phyloP scores from a whole-genome alignment of 352 stramenopile species.

The Phytophthora palmivora region DNA sequence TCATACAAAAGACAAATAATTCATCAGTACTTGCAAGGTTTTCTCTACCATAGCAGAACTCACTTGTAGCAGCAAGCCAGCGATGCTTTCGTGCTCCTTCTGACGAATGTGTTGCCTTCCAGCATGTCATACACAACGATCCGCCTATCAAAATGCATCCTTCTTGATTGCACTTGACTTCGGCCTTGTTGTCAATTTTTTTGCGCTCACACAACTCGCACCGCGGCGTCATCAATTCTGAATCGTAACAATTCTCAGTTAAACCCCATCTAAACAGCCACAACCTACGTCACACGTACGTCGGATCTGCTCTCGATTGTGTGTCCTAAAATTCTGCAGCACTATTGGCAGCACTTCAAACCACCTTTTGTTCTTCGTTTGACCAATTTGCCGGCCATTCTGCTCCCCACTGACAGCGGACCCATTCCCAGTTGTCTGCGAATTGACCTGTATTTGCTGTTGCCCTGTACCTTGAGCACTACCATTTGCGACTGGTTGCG shows the following conservation, averaged over 20 bases:
- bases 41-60: conserved; percentile 6
- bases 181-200: conserved; percentile 18
- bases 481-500: not conserved
- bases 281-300: conserved; percentile 16
- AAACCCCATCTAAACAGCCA: not conserved
- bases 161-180: conserved; percentile 33
- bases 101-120: conserved; percentile 26
- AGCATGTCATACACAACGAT: conserved; percentile 36
- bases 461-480: not conserved
- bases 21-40: not conserved
- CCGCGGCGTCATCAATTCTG: conserved; percentile 36
- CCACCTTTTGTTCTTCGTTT: conserved; percentile 31
- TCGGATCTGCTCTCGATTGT: conserved; percentile 38
- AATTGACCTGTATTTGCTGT: not conserved
- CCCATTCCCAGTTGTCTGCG: not conserved
- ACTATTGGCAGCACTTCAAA: conserved; percentile 40
- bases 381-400: not conserved
- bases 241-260: not conserved
- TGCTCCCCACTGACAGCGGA: not conserved
- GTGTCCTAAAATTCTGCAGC: conserved; percentile 35
- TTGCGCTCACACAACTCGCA: conserved; percentile 28
- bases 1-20: conserved; percentile 9
- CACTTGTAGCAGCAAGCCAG: conserved; percentile 37
- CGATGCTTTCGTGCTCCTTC: conserved; percentile 27
- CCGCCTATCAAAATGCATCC: conserved; percentile 15